These are phyloP conservation scores for Penicillium pancosmium DNA, from an alignment of 495 filamentous ascomycete genomes.

Conservation along the genomic window DNA sequence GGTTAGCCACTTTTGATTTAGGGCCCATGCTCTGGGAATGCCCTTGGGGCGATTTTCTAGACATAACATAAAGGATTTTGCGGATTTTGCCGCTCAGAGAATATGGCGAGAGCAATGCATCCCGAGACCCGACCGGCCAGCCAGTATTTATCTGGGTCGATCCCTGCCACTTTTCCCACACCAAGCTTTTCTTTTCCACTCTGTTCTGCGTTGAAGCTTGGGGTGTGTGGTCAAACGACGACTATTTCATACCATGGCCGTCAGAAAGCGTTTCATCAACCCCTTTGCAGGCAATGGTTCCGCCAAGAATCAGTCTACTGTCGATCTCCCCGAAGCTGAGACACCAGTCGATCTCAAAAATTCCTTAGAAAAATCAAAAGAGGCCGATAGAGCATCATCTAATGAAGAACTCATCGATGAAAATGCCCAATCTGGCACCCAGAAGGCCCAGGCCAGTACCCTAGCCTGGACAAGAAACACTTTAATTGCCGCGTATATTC, in stretches of 20 bases:
- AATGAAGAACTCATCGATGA: slow-evolving; percentile 10
- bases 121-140: background rate
- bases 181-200: too few species aligned
- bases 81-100: slow-evolving; percentile 2
- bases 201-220: background rate
- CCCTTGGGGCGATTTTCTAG: background rate
- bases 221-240: background rate
- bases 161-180: background rate
- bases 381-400: background rate
- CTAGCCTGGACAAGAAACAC: slow-evolving; percentile 26
- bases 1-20: background rate
- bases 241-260: slow-evolving; percentile 4
- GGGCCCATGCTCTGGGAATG: background rate
- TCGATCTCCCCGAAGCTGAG: background rate
- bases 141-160: background rate
- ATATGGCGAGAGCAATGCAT: background rate
- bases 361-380: slow-evolving; percentile 4
- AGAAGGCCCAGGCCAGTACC: slow-evolving; percentile 19
- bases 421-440: slow-evolving; percentile 12
- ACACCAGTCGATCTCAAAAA: background rate
- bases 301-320: background rate
- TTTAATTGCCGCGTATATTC: slow-evolving; percentile 29
- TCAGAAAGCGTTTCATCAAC: slow-evolving; percentile 18
- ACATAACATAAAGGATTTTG: background rate
- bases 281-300: slow-evolving; percentile 7